Base-by-base conservation (phyloP, 495 filamentous ascomycete genomes). In the Penicillium psychrofluorescens region DNA sequence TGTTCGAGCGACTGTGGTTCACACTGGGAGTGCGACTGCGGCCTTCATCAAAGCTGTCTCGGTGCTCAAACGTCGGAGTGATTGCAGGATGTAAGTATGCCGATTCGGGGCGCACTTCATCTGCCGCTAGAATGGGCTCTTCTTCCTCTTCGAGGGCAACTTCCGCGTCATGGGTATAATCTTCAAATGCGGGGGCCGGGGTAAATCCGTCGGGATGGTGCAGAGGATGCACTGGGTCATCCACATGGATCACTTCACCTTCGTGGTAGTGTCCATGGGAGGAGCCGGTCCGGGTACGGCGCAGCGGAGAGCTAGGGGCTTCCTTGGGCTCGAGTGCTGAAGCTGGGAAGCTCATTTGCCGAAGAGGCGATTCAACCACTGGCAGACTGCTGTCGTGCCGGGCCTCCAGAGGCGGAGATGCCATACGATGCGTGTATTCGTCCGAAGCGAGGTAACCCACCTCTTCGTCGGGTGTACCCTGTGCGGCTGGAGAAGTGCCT, bases 71-170 rank as follows among this genome's bases (percentile, higher is more conserved):
- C 8, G 77, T 71, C 6, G 85, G 86, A 22, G 84, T 84, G 16
- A 95, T 77, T 5, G 90, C 90, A 28, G 85, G 80, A 33, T 84
- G 80, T 59, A 84, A 60, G 55, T 65, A 78, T 59, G 85, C 66
- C 55, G 75, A 70, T 35, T 88, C 81, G 56, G 92, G 95, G 38
- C 85, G 80, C 12, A 95, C 76, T 64, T 97, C 90, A 56, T 99
- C 92, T 2, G 88, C 79, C 13, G 92, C 94, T 35, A 99, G 69
- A 46, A 99, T 97, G 0, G 91, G 88, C 22, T 22, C 22, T 43
- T 86, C 80, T 2, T 77, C 73, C 14, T 72, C 64, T 7, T 76
- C 73, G 4, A 49, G 67, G 1, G 30, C 3, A 9, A 45, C 41
- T 9, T 45, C 45, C 1, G 22, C 35, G 12, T 53, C 46, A 7